Conservation (phyloP, 2,329 filamentous ascomycete genomes). For the Neonectria ditissima region DNA sequence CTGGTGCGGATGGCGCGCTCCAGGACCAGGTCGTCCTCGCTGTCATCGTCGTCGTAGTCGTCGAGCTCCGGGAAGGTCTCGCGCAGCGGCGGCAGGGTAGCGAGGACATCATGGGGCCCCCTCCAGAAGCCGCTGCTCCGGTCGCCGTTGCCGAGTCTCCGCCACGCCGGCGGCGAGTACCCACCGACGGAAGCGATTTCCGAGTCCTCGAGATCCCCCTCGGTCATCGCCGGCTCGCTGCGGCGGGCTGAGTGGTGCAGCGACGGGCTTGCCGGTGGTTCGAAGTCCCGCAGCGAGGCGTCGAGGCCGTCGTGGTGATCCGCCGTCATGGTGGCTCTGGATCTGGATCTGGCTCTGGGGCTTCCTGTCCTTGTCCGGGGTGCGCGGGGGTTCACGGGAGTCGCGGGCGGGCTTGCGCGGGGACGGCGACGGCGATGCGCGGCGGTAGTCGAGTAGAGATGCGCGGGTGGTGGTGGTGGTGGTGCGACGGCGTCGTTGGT, state of each 20-base stretch:
- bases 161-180: conserved; percentile 71
- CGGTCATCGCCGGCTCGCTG: conserved; percentile 52
- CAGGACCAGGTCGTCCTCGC: conserved; percentile 57
- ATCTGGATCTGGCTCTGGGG: conserved; percentile 9
- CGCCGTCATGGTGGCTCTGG: conserved; percentile 17
- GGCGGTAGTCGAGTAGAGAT: conserved; percentile 9
- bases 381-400: conserved; percentile 25
- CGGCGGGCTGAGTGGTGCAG: conserved; percentile 48
- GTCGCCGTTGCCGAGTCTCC: conserved; percentile 69
- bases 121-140: conserved; percentile 72
- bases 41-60: conserved; percentile 37
- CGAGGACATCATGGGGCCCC: conserved; percentile 64
- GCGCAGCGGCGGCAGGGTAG: conserved; percentile 51
- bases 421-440: conserved; percentile 18
- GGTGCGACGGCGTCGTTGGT: conserved; percentile 31
- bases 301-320: conserved; percentile 59
- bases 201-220: conserved; percentile 56
- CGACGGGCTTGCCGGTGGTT: conserved; percentile 58
- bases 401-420: conserved; percentile 19
- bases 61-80: conserved; percentile 43
- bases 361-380: conserved; percentile 26
- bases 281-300: conserved; percentile 67
- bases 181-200: conserved; percentile 64
- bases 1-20: conserved; percentile 66
- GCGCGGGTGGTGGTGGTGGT: conserved; percentile 14